Percentiles rank a stretch among this genome's conserved stretches.
phyloP scores from a whole-genome alignment of 169 alveolate species.

The Plasmodium sp. region DNA sequence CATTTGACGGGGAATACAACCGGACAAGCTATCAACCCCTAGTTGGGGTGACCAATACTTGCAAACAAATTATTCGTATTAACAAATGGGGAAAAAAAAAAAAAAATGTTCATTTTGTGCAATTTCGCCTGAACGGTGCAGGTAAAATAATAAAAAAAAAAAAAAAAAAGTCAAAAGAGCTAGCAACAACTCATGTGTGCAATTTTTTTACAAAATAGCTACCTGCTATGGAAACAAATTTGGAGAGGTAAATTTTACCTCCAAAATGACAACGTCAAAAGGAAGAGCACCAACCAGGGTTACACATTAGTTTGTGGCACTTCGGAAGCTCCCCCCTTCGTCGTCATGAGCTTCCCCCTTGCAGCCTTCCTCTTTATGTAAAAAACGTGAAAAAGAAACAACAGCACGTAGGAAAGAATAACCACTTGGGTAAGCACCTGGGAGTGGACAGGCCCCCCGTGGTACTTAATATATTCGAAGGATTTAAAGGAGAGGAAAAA shows the following conservation, averaged over 20 bases:
- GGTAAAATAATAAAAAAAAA: not conserved
- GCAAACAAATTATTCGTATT: not conserved
- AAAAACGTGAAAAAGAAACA: constrained; percentile 18
- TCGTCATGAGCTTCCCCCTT: not conserved
- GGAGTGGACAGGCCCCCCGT: not conserved
- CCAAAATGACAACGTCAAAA: not conserved
- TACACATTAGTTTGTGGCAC: not conserved
- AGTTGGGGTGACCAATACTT: not conserved
- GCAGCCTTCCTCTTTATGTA: constrained; percentile 18
- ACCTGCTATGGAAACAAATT: not conserved
- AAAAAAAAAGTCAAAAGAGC: not conserved
- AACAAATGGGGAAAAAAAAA: not conserved
- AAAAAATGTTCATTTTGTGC: not conserved
- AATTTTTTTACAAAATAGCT: not conserved
- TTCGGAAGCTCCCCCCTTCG: not conserved
- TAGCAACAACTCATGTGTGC: not conserved
- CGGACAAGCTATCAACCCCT: not conserved
- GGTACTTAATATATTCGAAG: constrained; percentile 19
- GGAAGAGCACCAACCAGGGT: not conserved
- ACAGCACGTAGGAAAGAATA: not conserved
- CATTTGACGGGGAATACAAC: not conserved
- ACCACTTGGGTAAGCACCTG: not conserved
- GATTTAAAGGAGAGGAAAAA: constrained; percentile 46
- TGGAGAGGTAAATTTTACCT: not conserved
- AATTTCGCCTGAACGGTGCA: not conserved